A percentile compares a stretch with the other conserved stretches of the same genome.
These are phyloP conservation scores for Pythium sp. DNA, from an alignment of 352 stramenopile genomes.

Conservation along the genomic window DNA sequence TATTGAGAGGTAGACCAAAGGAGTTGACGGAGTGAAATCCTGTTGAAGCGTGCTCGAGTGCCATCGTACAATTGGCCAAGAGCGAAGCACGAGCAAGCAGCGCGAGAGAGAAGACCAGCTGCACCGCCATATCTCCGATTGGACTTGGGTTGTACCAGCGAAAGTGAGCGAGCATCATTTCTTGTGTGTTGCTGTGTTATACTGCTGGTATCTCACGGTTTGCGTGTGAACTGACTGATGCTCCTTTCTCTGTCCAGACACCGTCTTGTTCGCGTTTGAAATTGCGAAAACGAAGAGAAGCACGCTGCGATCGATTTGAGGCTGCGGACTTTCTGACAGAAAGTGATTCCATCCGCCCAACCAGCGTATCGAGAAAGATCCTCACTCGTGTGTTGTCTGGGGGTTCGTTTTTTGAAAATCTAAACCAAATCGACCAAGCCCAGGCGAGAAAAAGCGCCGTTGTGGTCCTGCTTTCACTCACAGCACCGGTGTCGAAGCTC, in stretches of 20 bases:
- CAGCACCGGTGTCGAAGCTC: not conserved
- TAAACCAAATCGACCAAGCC: not conserved
- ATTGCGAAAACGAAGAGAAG: not conserved
- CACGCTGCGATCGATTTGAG: not conserved
- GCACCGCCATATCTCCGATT: not conserved
- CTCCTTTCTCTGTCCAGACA: not conserved
- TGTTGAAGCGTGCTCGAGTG: not conserved
- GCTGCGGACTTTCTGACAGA: constrained; percentile 3
- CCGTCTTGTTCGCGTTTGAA: not conserved
- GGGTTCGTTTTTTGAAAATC: not conserved
- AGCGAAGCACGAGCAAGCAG: not conserved
- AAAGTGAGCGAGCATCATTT: not conserved
- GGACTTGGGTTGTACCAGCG: not conserved
- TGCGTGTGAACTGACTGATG: not conserved
- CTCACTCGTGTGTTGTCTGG: not conserved
- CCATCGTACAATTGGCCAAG: not conserved
- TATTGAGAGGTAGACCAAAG: not conserved
- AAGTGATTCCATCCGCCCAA: not conserved
- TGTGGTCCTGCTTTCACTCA: not conserved
- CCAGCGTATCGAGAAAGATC: not conserved
- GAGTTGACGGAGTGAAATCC: not conserved
- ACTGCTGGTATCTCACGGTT: not conserved
- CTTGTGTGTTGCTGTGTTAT: not conserved
- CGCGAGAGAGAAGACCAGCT: not conserved
- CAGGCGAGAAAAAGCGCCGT: not conserved